These are phyloP conservation scores for Yarrowia sp. DNA, from an alignment of 805 yeast genomes.

Conservation along the genomic window DNA sequence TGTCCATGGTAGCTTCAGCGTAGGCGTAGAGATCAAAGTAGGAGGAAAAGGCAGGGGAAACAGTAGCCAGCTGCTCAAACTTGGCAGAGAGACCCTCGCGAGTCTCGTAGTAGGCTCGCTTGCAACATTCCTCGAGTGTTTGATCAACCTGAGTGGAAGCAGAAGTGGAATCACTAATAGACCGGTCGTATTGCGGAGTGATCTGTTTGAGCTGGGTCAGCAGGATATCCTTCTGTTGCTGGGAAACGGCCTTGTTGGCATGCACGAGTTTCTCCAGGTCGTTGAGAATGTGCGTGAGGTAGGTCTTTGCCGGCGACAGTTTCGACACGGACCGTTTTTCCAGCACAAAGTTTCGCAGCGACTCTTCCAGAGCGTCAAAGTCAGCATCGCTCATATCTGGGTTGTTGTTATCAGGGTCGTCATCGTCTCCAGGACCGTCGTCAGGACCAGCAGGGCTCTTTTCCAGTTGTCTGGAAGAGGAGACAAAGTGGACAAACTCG, in stretches of 20 bases:
- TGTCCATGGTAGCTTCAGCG: conserved; percentile 71
- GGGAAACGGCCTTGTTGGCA: conserved; percentile 65
- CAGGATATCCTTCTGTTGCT: conserved; percentile 58
- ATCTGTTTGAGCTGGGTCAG: conserved; percentile 61
- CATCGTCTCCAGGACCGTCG: conserved; percentile 53
- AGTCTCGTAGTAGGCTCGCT: conserved; percentile 66
- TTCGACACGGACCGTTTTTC: conserved; percentile 91
- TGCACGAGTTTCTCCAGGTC: conserved; percentile 70
- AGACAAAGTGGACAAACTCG: conserved; percentile 94
- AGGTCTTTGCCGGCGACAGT: conserved; percentile 91
- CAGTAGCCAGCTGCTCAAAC: conserved; percentile 53
- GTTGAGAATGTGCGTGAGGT: conserved; percentile 67
- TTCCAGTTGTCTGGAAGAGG: conserved; percentile 61
- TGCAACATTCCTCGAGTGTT: conserved; percentile 66
- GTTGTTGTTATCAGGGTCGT: conserved; percentile 48
- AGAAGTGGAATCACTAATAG: conserved; percentile 59
- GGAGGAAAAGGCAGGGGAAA: conserved; percentile 12
- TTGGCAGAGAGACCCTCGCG: conserved; percentile 60
- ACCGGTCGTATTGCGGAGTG: conserved; percentile 67
- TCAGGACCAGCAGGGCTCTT: conserved; percentile 51
- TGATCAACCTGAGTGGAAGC: conserved; percentile 66
- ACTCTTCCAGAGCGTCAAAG: conserved; percentile 83
- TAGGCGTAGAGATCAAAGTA: conserved; percentile 66
- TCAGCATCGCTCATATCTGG: conserved; percentile 48
- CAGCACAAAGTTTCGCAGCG: conserved; percentile 81